Conservation (phyloP, 768 basidiomycete species). For the Podaxis rugospora region DNA sequence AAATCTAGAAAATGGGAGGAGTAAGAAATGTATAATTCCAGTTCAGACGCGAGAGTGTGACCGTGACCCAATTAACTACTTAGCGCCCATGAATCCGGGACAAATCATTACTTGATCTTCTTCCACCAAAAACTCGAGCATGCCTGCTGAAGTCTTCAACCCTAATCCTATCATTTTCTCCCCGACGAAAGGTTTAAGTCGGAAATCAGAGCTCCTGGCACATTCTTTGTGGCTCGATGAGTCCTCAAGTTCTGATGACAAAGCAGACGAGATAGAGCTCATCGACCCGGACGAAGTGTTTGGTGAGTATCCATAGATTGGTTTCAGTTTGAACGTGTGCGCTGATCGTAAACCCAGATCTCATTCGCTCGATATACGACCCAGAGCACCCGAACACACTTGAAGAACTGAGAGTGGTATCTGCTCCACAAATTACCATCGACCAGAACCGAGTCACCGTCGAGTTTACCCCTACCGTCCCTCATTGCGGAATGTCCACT, state of each 20-base stretch:
- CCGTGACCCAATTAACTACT: conserved; percentile 10
- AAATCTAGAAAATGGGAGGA: conserved; percentile 1
- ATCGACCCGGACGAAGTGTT: conserved; percentile 94
- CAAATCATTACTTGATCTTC: conserved; percentile 13
- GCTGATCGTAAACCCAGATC: conserved; percentile 44
- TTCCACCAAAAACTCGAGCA: conserved; percentile 19
- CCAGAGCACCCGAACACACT: conserved; percentile 94
- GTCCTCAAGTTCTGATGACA: conserved; percentile 36
- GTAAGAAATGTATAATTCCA: conserved; percentile 3
- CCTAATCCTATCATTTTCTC: conserved; percentile 85
- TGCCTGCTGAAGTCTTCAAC: conserved; percentile 70
- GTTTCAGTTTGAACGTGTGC: not conserved
- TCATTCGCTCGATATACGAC: conserved; percentile 89
- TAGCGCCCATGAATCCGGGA: conserved; percentile 4
- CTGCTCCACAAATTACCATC: conserved; percentile 72
- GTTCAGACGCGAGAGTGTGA: conserved; percentile 9
- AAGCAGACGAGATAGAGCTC: conserved; percentile 53
- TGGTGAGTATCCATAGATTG: conserved; percentile 42
- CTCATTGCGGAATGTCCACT: conserved; percentile 97
- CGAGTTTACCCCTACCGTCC: conserved; percentile 96
- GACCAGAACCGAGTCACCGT: conserved; percentile 67
- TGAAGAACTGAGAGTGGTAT: conserved; percentile 94
- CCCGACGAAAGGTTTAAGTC: conserved; percentile 39
- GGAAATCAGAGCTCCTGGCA: conserved; percentile 35
- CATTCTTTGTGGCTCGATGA: conserved; percentile 65